These are phyloP conservation scores for Achaetomium macrosporum DNA, from an alignment of 2,329 filamentous ascomycete species.

Conservation along the genomic window DNA sequence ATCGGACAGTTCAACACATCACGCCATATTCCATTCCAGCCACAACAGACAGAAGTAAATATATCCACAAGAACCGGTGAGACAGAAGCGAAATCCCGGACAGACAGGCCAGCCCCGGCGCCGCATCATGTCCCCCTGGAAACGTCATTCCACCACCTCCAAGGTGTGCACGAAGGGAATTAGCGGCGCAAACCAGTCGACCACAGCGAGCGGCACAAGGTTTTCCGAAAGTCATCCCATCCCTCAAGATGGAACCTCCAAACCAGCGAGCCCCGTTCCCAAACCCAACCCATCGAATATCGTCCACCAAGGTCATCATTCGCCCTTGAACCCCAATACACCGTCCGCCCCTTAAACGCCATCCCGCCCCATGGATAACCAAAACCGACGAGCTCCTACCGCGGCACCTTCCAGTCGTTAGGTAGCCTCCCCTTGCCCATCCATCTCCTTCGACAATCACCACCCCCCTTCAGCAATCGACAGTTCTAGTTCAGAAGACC, in stretches of 20 bases:
- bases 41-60: slow-evolving; percentile 3
- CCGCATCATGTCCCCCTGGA: neutral
- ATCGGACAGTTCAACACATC: neutral
- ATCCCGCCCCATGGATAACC: neutral
- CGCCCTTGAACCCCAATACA: neutral
- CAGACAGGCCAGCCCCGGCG: slow-evolving; percentile 5
- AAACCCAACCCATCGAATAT: neutral
- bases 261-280: neutral
- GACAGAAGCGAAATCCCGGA: neutral
- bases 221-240: neutral
- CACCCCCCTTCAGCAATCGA: neutral
- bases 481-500: too few species aligned
- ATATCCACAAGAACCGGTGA: slow-evolving; percentile 4
- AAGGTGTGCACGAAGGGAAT: slow-evolving; percentile 5
- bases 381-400: neutral
- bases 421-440: neutral
- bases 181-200: slow-evolving; percentile 5
- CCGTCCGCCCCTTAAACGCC: neutral
- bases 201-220: slow-evolving; percentile 6
- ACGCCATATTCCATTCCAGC: neutral
- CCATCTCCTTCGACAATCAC: neutral
- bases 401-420: too few species aligned
- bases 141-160: neutral
- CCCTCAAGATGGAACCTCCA: neutral
- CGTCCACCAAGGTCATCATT: neutral